Conservation (phyloP, 306 rosid species). For the Comarum palustre region DNA sequence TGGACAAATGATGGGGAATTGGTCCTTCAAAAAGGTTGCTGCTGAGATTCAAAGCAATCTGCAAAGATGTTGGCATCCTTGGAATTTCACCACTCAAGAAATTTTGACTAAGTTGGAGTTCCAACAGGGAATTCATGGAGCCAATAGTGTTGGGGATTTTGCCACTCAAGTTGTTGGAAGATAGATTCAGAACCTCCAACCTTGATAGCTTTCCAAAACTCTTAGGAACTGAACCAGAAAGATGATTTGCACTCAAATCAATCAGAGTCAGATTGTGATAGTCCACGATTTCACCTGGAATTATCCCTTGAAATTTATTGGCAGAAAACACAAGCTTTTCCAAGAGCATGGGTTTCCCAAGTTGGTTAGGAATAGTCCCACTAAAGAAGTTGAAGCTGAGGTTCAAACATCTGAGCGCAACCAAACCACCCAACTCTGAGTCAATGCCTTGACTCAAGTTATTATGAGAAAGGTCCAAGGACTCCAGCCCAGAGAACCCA, state of each 20-base stretch:
- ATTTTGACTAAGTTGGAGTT: no score
- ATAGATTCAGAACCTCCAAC: conserved; percentile 56
- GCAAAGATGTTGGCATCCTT: no score
- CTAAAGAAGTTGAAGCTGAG: conserved; percentile 25
- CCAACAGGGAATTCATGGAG: no score
- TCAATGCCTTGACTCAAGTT: neutral
- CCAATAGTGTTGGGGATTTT: conserved; percentile 17
- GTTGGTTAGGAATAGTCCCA: conserved; percentile 47
- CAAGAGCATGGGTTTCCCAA: conserved; percentile 51
- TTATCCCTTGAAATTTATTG: conserved; percentile 31
- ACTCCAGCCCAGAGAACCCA: conserved; percentile 57
- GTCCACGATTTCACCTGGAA: conserved; percentile 43
- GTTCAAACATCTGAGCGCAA: conserved; percentile 44
- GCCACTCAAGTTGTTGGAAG: conserved; percentile 43
- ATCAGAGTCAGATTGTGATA: conserved; percentile 43
- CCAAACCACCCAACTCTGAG: conserved; percentile 46
- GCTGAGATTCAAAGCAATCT: conserved; percentile 54
- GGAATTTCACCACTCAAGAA: no score
- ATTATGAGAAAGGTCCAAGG: conserved; percentile 65
- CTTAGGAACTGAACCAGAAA: conserved; percentile 44
- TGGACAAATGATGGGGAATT: conserved; percentile 39
- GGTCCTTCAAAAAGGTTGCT: conserved; percentile 52
- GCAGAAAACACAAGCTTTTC: conserved; percentile 53
- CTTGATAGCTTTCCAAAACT: conserved; percentile 51
- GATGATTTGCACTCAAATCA: conserved; percentile 33